Percentiles rank a stretch among this genome's conserved stretches.
These are phyloP conservation scores for Pseudogymnoascus sp. DNA, from an alignment of 2,329 filamentous ascomycete species.

Conservation along the genomic window DNA sequence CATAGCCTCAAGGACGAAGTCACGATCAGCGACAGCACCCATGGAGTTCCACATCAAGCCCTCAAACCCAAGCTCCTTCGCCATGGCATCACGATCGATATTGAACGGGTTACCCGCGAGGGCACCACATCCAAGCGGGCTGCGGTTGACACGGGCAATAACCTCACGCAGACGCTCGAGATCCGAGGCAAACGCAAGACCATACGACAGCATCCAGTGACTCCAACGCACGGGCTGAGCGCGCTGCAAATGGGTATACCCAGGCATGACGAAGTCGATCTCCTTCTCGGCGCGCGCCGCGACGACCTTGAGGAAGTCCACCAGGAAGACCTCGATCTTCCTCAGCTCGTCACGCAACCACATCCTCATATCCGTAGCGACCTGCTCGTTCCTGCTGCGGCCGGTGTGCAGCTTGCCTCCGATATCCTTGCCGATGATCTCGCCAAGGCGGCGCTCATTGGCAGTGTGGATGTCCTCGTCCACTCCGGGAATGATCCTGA, in stretches of 20 bases:
- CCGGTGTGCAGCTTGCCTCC: constrained; percentile 86
- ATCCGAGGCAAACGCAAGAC: constrained; percentile 58
- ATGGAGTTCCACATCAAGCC: constrained; percentile 69
- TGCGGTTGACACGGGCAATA: constrained; percentile 58
- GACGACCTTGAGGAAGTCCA: constrained; percentile 58
- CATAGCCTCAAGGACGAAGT: constrained; percentile 75
- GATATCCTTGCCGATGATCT: constrained; percentile 78
- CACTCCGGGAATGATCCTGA: constrained; percentile 42
- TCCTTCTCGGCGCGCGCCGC: constrained; percentile 60
- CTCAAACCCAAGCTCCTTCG: constrained; percentile 72
- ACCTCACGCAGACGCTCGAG: constrained; percentile 66
- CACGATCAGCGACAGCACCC: constrained; percentile 65
- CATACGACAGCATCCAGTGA: constrained; percentile 70
- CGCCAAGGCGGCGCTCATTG: constrained; percentile 64
- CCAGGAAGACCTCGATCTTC: constrained; percentile 58
- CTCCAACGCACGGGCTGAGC: constrained; percentile 68
- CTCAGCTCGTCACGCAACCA: constrained; percentile 73
- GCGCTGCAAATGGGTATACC: constrained; percentile 76
- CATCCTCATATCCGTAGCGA: constrained; percentile 82
- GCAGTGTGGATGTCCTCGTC: constrained; percentile 61
- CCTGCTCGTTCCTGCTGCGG: constrained; percentile 82
- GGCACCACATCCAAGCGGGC: constrained; percentile 33
- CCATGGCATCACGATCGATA: constrained; percentile 72
- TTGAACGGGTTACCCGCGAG: constrained; percentile 75
- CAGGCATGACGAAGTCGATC: constrained; percentile 69